Base-by-base conservation (phyloP, 2,329 filamentous ascomycete species). In the Monosporascus ibericus region DNA sequence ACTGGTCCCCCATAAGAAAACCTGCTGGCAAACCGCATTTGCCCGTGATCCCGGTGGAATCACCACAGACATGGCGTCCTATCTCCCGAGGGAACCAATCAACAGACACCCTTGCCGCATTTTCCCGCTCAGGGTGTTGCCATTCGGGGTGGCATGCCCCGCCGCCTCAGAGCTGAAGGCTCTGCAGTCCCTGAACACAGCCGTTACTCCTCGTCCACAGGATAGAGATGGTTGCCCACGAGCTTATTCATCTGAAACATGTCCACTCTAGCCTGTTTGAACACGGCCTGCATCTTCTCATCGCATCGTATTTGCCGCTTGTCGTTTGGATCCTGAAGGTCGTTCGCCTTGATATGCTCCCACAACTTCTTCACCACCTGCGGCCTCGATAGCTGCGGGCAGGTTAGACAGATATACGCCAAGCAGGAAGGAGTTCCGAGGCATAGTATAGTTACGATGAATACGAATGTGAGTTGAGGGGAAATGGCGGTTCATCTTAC, bases 241-340 rank as follows among this genome's bases (percentile, higher is more conserved):
- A 96, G 82, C 76, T 96, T 96, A 77, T 96, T 97, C 92, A 99
- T 97, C 61, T 90, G 92, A 71, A 99, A 99, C 94, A 99, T 99
- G 72, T 97, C 90, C 48, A 99, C 88, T 64, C 82, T 88, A 64
- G 91, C 84, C 65, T 88, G 82, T 70, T 95, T 95, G 75, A 99
- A 99, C 7, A 99, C 88, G 6, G 88, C 87, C 55, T 89, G 85
- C 87, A 99, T 87, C 61, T 84, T 85, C 24, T 95, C 90, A 70
- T 99, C 94, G 72, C 94, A 99, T 27, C 84, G 76, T 58, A 99
- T 99, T 61, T 96, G 90, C 22, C 94, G 88, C 70, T 92, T 92
- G 74, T 99, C 92, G 58, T 70, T 83, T 0, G 92, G 92, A 61
- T 97, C 92, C 70, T 99, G 94, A 6, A 99, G 83, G 40, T 91